Evolutionary conservation across 768 basidiomycete species (phyloP), one percentile per base, ranked within the genome.

Genomic region (Podaxis rugospora): DNA sequence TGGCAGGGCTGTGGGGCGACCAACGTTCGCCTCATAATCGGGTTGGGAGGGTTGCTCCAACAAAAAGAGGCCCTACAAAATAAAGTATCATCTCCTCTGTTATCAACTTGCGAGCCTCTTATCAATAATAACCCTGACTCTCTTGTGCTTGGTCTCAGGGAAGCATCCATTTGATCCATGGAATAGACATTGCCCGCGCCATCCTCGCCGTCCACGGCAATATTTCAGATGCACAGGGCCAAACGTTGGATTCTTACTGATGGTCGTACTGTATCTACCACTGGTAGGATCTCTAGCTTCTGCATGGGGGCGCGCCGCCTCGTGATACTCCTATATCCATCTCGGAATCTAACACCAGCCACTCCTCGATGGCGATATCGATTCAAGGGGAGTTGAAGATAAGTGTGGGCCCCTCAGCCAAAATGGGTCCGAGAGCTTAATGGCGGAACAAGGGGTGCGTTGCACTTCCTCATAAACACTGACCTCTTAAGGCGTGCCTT

Each of bases 1-100:
- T 89, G 27, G 72, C 79, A 6, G 88, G 87, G 0, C 73, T 89
- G 6, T 88, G 84, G 84, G 87, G 88, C 21, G 84, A 83, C 1
- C 62, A 70, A 5, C 77, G 87, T 9, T 70, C 74, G 4, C 69
- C 76, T 14, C 72, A 73, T 36, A 83, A 84, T 64, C 87, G 81
- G 79, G 76, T 88, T 5, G 66, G 68, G 1, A 74, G 77, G 11
- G 77, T 88, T n/a, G 82, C 83, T 0, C 76, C 83, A 0, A 78
- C 79, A 3, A 86, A 86, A 86, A 66, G 84, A 85, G 6, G 78
- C 76, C 0, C 68, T 88, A 61, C 74, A 66, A 32, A 68, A 65
- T 13, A 87, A 83, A 73, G 85, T 82, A 42, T 18, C 49, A 40
- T 21, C 4, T 57, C 16, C 18, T 16, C 18, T 37, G 21, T 40